These are phyloP conservation scores for Flammula alnicola DNA, from an alignment of 1,284 basidiomycete genomes.

Conservation along the genomic window DNA sequence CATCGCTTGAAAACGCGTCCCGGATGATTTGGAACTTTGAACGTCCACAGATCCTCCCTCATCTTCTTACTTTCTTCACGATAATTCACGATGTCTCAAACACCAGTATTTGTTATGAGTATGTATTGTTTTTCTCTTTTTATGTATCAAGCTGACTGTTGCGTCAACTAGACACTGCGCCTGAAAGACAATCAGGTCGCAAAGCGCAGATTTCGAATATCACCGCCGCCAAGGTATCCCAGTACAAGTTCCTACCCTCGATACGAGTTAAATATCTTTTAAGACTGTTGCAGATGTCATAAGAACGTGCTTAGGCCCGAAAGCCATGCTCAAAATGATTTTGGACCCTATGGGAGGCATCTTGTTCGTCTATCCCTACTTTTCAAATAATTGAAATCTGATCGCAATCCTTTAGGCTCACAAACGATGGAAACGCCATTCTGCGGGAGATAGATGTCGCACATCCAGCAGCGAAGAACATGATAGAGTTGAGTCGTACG, in stretches of 20 bases:
- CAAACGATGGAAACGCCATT: conserved; percentile 98
- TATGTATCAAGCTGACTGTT: not conserved
- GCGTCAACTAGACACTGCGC: conserved; percentile 75
- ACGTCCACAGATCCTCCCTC: too few relatives aligned
- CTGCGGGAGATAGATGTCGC: conserved; percentile 97
- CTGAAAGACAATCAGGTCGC: conserved; percentile 91
- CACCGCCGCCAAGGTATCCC: conserved; percentile 89
- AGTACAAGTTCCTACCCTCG: not conserved
- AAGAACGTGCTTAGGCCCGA: conserved; percentile 95
- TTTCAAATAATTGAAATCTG: not conserved
- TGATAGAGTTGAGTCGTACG: conserved; percentile 97
- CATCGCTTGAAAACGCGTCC: too few relatives aligned
- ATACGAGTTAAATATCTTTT: not conserved
- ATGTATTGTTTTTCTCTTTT: conserved; percentile 25
- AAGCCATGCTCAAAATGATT: conserved; percentile 99
- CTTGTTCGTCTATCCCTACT: conserved; percentile 58
- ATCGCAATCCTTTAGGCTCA: conserved; percentile 60
- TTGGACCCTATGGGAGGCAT: conserved; percentile 98
- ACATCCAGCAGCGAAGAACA: conserved; percentile 98
- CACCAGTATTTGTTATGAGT: conserved; percentile 80
- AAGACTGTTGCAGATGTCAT: conserved; percentile 99
- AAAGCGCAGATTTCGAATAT: conserved; percentile 99
- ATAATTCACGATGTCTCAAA: conserved; percentile 57
- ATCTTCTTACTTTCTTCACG: too few relatives aligned
- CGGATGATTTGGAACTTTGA: too few relatives aligned